Conservation (phyloP, 306 rosid genomes). For the Castanopsis chinensis region DNA sequence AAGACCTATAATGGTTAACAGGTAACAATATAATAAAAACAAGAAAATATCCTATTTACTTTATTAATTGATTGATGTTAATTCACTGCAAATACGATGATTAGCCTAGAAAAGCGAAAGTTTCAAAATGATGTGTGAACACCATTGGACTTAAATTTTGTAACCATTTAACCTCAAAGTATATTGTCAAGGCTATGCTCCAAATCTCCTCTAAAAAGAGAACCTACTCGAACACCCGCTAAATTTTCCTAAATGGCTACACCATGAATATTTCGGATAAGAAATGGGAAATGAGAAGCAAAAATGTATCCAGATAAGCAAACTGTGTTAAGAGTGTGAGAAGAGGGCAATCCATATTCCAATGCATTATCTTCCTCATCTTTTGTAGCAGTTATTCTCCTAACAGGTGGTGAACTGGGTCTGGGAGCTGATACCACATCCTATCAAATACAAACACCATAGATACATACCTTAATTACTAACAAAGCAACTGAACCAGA, state of each 20-base stretch:
- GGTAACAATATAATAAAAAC: not conserved
- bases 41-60: slow-evolving; percentile 5
- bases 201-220: slow-evolving; percentile 3
- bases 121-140: not conserved
- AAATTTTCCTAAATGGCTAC: not conserved
- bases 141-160: slow-evolving; percentile 1
- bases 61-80: no score
- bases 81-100: not conserved
- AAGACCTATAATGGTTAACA: not conserved
- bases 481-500: not conserved
- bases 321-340: slow-evolving; percentile 93
- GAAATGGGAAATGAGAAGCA: slow-evolving; percentile 19
- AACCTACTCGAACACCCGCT: not conserved
- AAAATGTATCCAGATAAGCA: slow-evolving; percentile 85
- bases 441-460: slow-evolving; percentile 35
- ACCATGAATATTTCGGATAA: not conserved
- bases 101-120: not conserved
- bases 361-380: slow-evolving; percentile 92
- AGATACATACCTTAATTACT: slow-evolving; percentile 1
- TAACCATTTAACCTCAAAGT: not conserved
- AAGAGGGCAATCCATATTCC: slow-evolving; percentile 97
- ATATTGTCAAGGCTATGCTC: not conserved
- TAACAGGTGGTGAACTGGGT: slow-evolving; percentile 85
- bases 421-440: slow-evolving; percentile 95
- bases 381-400: slow-evolving; percentile 83